phyloP scores from a whole-genome alignment of 73 alveolate genomes.

The Loxodes magnus region DNA sequence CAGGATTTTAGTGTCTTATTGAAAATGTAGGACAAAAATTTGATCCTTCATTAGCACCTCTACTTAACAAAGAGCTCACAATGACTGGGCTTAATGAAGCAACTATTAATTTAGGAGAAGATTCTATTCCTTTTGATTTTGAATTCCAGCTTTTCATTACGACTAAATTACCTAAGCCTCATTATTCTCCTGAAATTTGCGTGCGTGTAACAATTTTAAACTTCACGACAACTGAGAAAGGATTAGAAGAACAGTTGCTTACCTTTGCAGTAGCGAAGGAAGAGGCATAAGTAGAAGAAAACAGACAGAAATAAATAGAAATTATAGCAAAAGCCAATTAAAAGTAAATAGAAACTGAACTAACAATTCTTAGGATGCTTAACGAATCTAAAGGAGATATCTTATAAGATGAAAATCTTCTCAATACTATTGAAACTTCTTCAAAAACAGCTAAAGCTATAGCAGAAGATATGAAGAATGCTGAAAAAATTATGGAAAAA shows the following conservation, averaged over 20 bases:
- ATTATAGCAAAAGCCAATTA: slow-evolving; percentile 72
- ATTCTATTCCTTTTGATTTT: slow-evolving; percentile 51
- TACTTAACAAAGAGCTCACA: slow-evolving; percentile 38
- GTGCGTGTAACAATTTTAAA: slow-evolving; percentile 92
- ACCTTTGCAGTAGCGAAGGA: slow-evolving; percentile 89
- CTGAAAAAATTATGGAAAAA: slow-evolving; percentile 93
- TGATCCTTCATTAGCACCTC: slow-evolving; percentile 29
- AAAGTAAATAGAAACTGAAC: slow-evolving; percentile 80
- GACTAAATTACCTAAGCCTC: slow-evolving; percentile 98
- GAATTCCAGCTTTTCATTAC: slow-evolving; percentile 90
- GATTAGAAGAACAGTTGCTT: slow-evolving; percentile 91
- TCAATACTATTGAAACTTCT: slow-evolving; percentile 76
- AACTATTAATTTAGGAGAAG: slow-evolving; percentile 31
- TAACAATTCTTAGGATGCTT: slow-evolving; percentile 19
- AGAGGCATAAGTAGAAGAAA: slow-evolving; percentile 55
- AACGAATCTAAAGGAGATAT: slow-evolving; percentile 76
- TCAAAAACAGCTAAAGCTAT: slow-evolving; percentile 90
- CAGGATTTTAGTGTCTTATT: background rate
- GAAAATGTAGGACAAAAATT: background rate
- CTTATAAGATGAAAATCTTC: slow-evolving; percentile 82
- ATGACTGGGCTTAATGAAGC: slow-evolving; percentile 37
- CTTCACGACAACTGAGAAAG: slow-evolving; percentile 96
- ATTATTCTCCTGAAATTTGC: slow-evolving; percentile 98
- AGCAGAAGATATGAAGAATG: slow-evolving; percentile 80
- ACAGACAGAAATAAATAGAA: slow-evolving; percentile 67